Conservation (phyloP, 176 grass and related monocot species). For the Aegilops tauschii region DNA sequence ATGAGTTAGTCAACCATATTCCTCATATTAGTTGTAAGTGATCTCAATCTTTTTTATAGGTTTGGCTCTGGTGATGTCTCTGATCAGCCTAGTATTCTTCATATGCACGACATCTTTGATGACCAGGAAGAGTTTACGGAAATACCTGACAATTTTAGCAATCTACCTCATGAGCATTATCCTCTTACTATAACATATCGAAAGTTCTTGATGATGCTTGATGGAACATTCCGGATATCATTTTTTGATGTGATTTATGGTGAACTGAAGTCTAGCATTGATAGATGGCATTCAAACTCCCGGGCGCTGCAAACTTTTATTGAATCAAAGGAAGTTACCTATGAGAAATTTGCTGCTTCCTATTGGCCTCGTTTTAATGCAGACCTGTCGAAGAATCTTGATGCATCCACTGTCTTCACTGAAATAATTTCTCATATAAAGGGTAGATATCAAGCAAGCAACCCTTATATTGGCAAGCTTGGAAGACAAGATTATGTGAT, state of each 20-base stretch:
- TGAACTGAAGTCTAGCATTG: conserved; percentile 28
- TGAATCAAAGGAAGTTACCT: conserved; percentile 70
- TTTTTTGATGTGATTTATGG: conserved; percentile 67
- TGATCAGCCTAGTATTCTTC: conserved; percentile 30
- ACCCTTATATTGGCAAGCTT: conserved; percentile 6
- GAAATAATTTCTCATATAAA: conserved; percentile 97
- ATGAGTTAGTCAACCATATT: not conserved
- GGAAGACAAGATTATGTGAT: conserved; percentile 51
- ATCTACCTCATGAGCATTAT: conserved; percentile 39
- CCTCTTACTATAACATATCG: conserved; percentile 71
- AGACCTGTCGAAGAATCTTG: conserved; percentile 61
- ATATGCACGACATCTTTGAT: conserved; percentile 59
- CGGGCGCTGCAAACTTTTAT: conserved; percentile 54
- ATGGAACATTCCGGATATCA: conserved; percentile 62
- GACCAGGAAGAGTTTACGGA: conserved; percentile 56
- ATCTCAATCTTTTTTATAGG: conserved; percentile 20
- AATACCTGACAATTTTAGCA: conserved; percentile 60
- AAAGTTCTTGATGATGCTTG: conserved; percentile 87
- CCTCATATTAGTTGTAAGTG: not conserved
- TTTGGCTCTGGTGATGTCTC: conserved; percentile 44
- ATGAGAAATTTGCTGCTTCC: conserved; percentile 64
- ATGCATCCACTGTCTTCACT: conserved; percentile 74
- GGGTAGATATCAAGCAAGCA: conserved; percentile 21
- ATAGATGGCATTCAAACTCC: conserved; percentile 50
- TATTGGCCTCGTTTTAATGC: conserved; percentile 82